Base-by-base conservation (phyloP, 805 yeast genomes). In the Wickerhamomyces subpelliculosus region DNA sequence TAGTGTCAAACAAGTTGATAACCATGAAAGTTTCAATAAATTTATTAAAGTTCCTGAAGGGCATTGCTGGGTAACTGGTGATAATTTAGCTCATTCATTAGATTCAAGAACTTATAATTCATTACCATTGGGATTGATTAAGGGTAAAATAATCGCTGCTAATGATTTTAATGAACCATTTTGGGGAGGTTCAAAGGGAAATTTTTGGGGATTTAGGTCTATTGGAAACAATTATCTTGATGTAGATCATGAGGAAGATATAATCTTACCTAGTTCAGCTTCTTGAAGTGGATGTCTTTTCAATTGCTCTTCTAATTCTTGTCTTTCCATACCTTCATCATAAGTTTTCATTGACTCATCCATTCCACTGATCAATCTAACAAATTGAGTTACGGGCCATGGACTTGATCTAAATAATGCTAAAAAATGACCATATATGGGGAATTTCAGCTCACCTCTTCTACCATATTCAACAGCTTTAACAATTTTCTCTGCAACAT, bases 51-150 rank as follows among this genome's bases (percentile, higher is more conserved):
- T 93, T 0, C 98, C 98, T 1, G 76, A 80, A 47, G 98, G 98
- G 3, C 98, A 93, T 60, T 84, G 86, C 34, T 93, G 97, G 97
- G 81, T 89, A 4, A 87, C 97, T 0, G 99, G 99, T 2, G 99
- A 93, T 54, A 93, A 93, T 54, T 61, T 90, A 40, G 73, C 86
- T 21, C 87, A 81, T 47, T 85, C 96, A 17, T 64, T 89, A 34
- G 99, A 93, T 52, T 86, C 96, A 5, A 67, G 98, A 47, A 76
- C 86, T 0, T 93, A 93, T 55, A 84, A 89, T 27, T 86, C 81
- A n/a, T 64, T 93, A 26, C 97, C 98, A 2, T 68, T 87, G 78
- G 97, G 80, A 0, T 63, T 93, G 28, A 79, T 93, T 4, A 79
- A 80, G 48, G 99, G 97, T 2, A 89, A 86, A 53, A 79, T 93